Evolutionary conservation across 768 basidiomycete genomes (phyloP).

Genomic region (Glaciozyma antarctica): DNA sequence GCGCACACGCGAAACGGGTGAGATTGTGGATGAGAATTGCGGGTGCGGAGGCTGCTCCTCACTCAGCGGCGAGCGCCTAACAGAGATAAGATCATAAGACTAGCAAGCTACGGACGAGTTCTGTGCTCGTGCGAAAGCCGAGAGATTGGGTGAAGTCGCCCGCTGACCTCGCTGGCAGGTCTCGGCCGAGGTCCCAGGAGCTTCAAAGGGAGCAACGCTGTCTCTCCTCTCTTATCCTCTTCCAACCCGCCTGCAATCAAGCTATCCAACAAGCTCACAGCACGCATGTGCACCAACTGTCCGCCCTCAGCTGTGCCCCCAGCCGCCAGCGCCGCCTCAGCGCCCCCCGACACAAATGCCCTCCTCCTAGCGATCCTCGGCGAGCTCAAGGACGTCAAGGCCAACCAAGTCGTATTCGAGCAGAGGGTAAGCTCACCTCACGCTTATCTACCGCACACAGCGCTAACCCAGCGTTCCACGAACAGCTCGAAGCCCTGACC

Average conservation of each 20-base stretch:
- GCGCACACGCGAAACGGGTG: too few species aligned
- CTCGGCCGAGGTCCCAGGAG: too few species aligned
- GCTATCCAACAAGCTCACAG: neutral
- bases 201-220: too few species aligned
- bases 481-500: slow-evolving; percentile 19
- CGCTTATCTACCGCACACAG: neutral
- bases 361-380: slow-evolving; percentile 30
- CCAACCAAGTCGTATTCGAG: slow-evolving; percentile 21
- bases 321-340: neutral
- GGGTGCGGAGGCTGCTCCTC: too few species aligned
- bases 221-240: neutral
- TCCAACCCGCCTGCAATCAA: neutral
- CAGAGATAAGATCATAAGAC: too few species aligned
- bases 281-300: neutral
- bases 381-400: slow-evolving; percentile 24
- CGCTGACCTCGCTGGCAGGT: too few species aligned
- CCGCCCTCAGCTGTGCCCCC: neutral
- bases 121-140: too few species aligned
- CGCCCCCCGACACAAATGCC: neutral
- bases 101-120: too few species aligned
- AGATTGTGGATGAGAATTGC: too few species aligned
- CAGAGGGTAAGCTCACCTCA: slow-evolving; percentile 10
- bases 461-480: neutral
- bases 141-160: too few species aligned
- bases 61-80: too few species aligned